Evolutionary conservation across 2,329 filamentous ascomycete species (phyloP).

Genomic region (Hymenoscyphus albidus): DNA sequence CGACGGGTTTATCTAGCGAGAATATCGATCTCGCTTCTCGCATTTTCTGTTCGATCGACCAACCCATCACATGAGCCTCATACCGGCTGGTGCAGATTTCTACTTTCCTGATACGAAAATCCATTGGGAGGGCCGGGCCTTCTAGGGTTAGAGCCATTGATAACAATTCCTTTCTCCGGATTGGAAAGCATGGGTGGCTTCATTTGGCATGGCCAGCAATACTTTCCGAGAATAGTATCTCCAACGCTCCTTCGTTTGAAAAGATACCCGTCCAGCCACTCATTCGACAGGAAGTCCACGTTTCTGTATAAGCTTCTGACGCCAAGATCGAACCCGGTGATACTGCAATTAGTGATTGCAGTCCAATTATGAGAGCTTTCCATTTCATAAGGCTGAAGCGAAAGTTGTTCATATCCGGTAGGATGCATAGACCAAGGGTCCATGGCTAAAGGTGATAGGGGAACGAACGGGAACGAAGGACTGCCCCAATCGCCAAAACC

Average conservation of each 20-base stretch:
- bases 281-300: constrained; percentile 9
- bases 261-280: constrained; percentile 15
- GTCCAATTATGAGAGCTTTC: constrained; percentile 19
- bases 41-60: constrained; percentile 4
- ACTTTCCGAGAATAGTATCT: constrained; percentile 15
- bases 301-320: constrained; percentile 25
- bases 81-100: background rate
- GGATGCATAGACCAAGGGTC: constrained; percentile 17
- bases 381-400: constrained; percentile 28
- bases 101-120: background rate
- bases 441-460: background rate
- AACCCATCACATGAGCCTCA: constrained; percentile 11
- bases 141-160: background rate
- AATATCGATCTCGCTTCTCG: constrained; percentile 8
- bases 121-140: background rate
- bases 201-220: constrained; percentile 5
- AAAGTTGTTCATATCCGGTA: constrained; percentile 27
- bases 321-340: constrained; percentile 21
- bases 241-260: constrained; percentile 12
- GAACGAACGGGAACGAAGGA: constrained; percentile 3
- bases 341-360: constrained; percentile 5
- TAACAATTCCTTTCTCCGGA: no score
- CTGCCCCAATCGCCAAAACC: background rate
- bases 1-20: background rate
- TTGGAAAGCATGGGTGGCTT: constrained; percentile 4